Evolutionary conservation across 208 protist species (phyloP).

Genomic region (Zelonia costaricensis): DNA sequence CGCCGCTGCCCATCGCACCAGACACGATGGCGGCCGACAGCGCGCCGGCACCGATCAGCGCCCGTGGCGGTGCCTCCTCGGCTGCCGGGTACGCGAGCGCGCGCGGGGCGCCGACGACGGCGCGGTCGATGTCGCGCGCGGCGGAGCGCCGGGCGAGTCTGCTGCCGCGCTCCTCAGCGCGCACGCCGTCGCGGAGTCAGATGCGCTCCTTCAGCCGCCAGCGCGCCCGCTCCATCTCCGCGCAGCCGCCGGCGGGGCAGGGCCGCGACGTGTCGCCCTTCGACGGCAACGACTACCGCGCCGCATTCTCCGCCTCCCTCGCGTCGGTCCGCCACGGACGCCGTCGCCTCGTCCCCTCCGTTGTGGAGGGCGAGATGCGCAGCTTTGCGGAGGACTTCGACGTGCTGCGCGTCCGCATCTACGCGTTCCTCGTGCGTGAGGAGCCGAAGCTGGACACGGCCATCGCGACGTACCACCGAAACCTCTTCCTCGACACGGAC

Average conservation of each 20-base stretch:
- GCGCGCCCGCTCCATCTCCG: conserved; percentile 23
- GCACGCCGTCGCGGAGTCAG: conserved; percentile 46
- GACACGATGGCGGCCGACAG: background rate
- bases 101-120: background rate
- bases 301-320: background rate
- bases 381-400: conserved; percentile 45
- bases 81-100: background rate
- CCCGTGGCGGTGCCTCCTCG: background rate
- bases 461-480: conserved; percentile 39
- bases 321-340: conserved; percentile 14
- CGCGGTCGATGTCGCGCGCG: conserved; percentile 18
- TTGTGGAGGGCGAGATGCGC: conserved; percentile 11
- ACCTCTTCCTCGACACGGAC: conserved; percentile 44
- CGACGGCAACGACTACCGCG: background rate
- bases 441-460: conserved; percentile 45
- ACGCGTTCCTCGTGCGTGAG: conserved; percentile 60
- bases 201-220: conserved; percentile 47
- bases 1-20: background rate
- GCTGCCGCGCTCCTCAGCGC: conserved; percentile 28
- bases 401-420: conserved; percentile 62
- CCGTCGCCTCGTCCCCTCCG: conserved; percentile 26
- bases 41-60: background rate
- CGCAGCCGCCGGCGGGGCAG: conserved; percentile 1
- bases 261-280: background rate
- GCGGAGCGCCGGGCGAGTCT: conserved; percentile 22